A percentile compares a stretch with the other conserved stretches of the same genome.
Conservation (phyloP, 2,329 filamentous ascomycete species). For the Cucurbitaria berberidis region DNA sequence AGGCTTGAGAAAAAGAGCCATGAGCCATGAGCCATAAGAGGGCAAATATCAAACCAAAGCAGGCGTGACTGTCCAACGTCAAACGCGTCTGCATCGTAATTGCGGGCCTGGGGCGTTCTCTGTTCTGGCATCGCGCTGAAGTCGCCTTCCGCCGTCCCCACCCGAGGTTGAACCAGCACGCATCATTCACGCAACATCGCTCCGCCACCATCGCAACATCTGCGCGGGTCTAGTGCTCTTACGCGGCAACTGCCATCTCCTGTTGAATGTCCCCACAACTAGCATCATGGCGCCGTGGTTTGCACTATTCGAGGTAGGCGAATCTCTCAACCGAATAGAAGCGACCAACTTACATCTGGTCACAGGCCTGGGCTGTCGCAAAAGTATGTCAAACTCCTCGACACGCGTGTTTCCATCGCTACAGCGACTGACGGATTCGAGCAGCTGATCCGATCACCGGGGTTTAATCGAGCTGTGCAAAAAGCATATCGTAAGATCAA, state of each 20-base stretch:
- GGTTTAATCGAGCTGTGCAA: constrained; percentile 61
- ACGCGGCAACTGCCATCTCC: constrained; percentile 1
- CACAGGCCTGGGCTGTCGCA: constrained; percentile 48
- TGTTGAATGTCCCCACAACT: neutral
- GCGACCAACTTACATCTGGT: constrained; percentile 25
- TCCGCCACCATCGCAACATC: constrained; percentile 4
- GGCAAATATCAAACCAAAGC: neutral
- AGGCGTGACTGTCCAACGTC: constrained; percentile 1
- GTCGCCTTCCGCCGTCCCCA: constrained; percentile 6
- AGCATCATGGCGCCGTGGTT: constrained; percentile 39
- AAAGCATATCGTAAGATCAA: constrained; percentile 57
- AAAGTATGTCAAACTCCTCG: constrained; percentile 31
- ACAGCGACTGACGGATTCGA: neutral
- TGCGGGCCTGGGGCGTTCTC: constrained; percentile 4
- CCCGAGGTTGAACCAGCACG: constrained; percentile 9
- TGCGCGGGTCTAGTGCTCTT: neutral
- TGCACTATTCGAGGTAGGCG: constrained; percentile 41
- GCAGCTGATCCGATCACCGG: constrained; percentile 60
- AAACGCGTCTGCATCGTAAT: constrained; percentile 8
- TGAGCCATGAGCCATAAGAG: neutral
- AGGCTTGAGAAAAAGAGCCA: neutral
- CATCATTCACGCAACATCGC: constrained; percentile 1
- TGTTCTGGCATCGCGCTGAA: neutral
- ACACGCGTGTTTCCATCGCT: neutral
- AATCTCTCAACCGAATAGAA: neutral